Evolutionary conservation across 306 rosid species (phyloP), one percentile per base, ranked within the genome.

Genomic region (Cicer arietinum): DNA sequence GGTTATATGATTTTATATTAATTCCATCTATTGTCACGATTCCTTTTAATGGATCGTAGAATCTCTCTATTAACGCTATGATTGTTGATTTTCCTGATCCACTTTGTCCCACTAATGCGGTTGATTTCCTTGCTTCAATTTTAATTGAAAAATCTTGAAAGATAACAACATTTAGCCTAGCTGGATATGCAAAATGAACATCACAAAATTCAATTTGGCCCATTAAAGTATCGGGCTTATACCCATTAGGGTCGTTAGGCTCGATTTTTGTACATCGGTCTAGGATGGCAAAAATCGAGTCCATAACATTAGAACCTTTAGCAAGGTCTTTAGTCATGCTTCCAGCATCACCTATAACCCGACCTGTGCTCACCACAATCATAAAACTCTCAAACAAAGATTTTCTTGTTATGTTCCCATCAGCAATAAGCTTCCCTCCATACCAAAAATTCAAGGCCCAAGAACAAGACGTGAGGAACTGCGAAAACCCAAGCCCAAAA

Each of bases 281-380:
- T 1, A 88, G 7, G 12, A 88, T 63, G 0, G 71, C 16, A 1
- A 83, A 83, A 52, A 85, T 67, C 0, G 86, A 84, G 2, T 40
- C 44, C 57, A 88, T 76, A 0, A 80, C 71, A 18, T 77, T 75
- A 3, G 59, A 73, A 9, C 89, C 86, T 45, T 52, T 85, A 1
- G 77, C 80, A 1, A 88, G 37, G 40, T 81, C 84, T 0, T 79
- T 69, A 1, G 96, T 93, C 98, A 93, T 90, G 62, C 95, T 90
- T 3, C 98, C 96, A 0, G 98, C 98, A 3, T 93, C 88, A 2
- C 82, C 85, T 12, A 88, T 81, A 13, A 67, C 78, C 14, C 82
- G 62, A 0, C 85, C 85, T 0, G 88, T 85, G 60, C 71, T 71
- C 2, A 85, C 62, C 43, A 88, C 20, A 59, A 88, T 75, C 75